These are phyloP conservation scores for Tetraselmis chui DNA, from an alignment of 139 green algal genomes.

Conservation along the genomic window DNA sequence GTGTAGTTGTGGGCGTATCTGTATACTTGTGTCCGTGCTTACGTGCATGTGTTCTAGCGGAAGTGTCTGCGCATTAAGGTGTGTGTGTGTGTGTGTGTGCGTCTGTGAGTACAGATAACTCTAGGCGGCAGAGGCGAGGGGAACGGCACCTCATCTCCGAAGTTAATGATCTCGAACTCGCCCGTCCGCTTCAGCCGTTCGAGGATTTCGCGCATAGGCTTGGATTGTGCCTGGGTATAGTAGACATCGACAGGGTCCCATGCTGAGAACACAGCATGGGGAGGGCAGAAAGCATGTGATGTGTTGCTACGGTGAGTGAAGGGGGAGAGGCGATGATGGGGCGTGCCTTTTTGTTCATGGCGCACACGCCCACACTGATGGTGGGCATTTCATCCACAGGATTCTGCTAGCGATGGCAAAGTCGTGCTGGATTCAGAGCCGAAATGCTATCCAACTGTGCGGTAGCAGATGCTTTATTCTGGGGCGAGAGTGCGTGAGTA, in stretches of 20 bases:
- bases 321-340: not conserved
- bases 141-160: conserved; percentile 67
- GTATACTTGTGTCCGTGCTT: too few species aligned
- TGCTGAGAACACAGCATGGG: not conserved
- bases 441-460: too few species aligned
- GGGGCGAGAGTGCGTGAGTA: too few species aligned
- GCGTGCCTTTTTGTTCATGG: conserved; percentile 85
- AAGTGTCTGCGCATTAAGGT: too few species aligned
- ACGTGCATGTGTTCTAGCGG: too few species aligned
- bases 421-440: too few species aligned
- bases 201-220: conserved; percentile 89
- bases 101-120: too few species aligned
- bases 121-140: too few species aligned
- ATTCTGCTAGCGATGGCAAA: too few species aligned
- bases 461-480: too few species aligned
- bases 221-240: conserved; percentile 49
- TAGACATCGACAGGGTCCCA: not conserved
- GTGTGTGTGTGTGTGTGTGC: too few species aligned
- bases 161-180: conserved; percentile 89
- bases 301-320: not conserved
- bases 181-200: conserved; percentile 63
- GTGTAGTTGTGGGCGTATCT: too few species aligned
- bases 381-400: not conserved
- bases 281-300: not conserved
- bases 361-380: conserved; percentile 45